Base-by-base conservation (phyloP, 345 rosid species). In the Dovyalis caffra region DNA sequence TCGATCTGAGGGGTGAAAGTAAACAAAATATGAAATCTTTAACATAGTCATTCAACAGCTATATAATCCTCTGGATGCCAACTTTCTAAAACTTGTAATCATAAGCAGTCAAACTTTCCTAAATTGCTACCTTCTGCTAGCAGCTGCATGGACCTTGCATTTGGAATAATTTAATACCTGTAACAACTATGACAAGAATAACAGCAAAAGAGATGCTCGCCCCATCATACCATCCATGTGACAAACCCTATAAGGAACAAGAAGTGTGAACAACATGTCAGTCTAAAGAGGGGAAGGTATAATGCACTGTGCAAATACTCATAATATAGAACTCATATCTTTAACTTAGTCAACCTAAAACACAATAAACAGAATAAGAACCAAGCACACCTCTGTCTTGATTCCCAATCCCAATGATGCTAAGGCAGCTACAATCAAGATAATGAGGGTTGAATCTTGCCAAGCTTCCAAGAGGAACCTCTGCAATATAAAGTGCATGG, bases 391-490 rank as follows among this genome's bases (percentile, higher is more conserved):
- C 98, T 96, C 97, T 25, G 99, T 93, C 87, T 85, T 95, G 53
- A 95, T 91, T 77, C 99, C 99, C 79, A 95, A 71, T 23, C 79
- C 98, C 79, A 95, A 74, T 29, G 97, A 93, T 71, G 88, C 90
- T 34, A 84, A 31, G 35, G 99, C 99, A 4, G 99, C 98, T 74
- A 93, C 77, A 68, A 92, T 93, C 89, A 95, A 86, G 85, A 95
- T 95, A 75, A 95, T 88, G 35, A 95, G 97, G 65, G 88, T 92
- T 77, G 92, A 86, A 87, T 95, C 99, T 85, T 92, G 99, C 96
- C 98, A 95, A 58, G 99, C 99, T 86, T 95, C 99, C 98, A 97
- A 92, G 34, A 93, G 96, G 90, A 95, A 95, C 83, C 85, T 90
- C 99, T 93, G 79, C 64, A 43, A 72, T 62, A 78, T 38, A 75